Percentiles rank a stretch among this genome's conserved stretches.
These are phyloP conservation scores for Rubia yunnanensis DNA, from an alignment of 257 asterid genomes.

Conservation along the genomic window DNA sequence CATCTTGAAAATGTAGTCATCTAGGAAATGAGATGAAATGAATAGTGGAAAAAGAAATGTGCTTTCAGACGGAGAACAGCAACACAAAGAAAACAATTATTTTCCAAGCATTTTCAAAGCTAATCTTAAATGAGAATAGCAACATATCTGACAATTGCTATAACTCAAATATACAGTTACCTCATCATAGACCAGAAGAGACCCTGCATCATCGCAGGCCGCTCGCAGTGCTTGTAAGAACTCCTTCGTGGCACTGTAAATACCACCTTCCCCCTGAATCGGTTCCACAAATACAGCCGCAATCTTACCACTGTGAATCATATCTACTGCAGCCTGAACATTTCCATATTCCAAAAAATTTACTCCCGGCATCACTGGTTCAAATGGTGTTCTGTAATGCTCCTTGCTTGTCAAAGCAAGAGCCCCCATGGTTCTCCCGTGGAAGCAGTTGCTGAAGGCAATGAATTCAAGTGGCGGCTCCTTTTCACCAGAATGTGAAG, in stretches of 20 bases:
- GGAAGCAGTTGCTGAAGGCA: conserved; percentile 77
- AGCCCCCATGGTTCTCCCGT: conserved; percentile 92
- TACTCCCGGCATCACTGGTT: conserved; percentile 97
- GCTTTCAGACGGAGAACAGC: background rate
- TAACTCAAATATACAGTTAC: conserved; percentile 22
- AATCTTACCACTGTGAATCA: conserved; percentile 54
- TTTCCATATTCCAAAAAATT: conserved; percentile 73
- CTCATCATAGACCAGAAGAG: conserved; percentile 92
- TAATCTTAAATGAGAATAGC: background rate
- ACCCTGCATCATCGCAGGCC: conserved; percentile 66
- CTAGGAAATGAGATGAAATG: background rate
- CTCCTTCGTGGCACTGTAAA: conserved; percentile 63
- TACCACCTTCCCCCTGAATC: conserved; percentile 99
- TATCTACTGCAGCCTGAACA: conserved; percentile 49
- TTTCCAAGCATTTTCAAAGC: background rate
- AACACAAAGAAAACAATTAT: background rate
- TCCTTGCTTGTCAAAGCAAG: conserved; percentile 90
- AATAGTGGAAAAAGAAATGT: background rate
- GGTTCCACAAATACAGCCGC: conserved; percentile 98
- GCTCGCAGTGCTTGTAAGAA: conserved; percentile 59
- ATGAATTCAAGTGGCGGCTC: conserved; percentile 64
- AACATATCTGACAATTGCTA: background rate
- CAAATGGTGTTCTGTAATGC: conserved; percentile 69
- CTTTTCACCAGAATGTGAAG: conserved; percentile 36
- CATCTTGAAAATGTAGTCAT: background rate